phyloP scores from a whole-genome alignment of 1,284 basidiomycete genomes.

The Rhodotorula sp. region DNA sequence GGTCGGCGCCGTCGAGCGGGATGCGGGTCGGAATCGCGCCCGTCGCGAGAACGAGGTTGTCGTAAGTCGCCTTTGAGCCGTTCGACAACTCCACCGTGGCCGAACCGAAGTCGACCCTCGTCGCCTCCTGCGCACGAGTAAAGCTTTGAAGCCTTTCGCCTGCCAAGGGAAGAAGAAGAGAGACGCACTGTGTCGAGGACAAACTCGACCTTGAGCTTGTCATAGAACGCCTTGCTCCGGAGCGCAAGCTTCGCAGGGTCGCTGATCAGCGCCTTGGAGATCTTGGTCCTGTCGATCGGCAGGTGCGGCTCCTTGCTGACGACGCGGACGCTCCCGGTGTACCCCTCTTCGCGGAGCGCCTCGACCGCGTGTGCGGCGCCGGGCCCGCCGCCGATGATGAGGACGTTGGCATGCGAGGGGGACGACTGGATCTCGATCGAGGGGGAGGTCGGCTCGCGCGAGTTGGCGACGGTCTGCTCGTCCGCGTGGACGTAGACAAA shows the following conservation, averaged over 20 bases:
- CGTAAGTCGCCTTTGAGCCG: constrained; percentile 49
- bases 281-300: constrained; percentile 87
- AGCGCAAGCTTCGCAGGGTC: constrained; percentile 74
- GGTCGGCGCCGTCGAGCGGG: constrained; percentile 74
- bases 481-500: constrained; percentile 66
- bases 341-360: constrained; percentile 81
- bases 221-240: constrained; percentile 68
- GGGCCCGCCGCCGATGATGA: constrained; percentile 83
- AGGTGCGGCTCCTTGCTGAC: constrained; percentile 76
- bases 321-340: constrained; percentile 73
- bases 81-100: constrained; percentile 54
- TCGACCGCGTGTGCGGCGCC: constrained; percentile 79
- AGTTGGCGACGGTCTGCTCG: constrained; percentile 51
- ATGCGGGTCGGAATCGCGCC: constrained; percentile 59
- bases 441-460: constrained; percentile 42
- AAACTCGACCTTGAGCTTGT: constrained; percentile 76
- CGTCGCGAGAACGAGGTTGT: constrained; percentile 54
- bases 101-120: constrained; percentile 64
- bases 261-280: constrained; percentile 82
- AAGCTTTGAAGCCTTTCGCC: neutral
- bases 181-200: constrained; percentile 64
- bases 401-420: constrained; percentile 57
- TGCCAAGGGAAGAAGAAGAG: too few species aligned
- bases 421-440: constrained; percentile 46
- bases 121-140: constrained; percentile 59